These are phyloP conservation scores for Solanum neorickii DNA, from an alignment of 257 asterid genomes.

Conservation along the genomic window DNA sequence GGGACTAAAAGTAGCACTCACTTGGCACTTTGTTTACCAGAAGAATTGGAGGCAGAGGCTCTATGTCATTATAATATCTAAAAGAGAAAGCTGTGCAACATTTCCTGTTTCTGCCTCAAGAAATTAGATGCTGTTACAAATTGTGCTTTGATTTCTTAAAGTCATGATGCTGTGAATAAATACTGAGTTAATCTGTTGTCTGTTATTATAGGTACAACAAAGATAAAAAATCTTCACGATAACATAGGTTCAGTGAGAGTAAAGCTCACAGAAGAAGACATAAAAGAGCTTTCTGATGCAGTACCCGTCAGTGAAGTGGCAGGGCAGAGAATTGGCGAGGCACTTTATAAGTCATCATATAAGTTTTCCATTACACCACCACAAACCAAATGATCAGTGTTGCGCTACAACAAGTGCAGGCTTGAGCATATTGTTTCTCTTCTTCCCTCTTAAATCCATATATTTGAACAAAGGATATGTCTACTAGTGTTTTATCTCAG, in stretches of 20 bases:
- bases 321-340: constrained; percentile 19
- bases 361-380: constrained; percentile 39
- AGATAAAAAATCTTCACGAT: constrained; percentile 40
- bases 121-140: too few species aligned
- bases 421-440: background rate
- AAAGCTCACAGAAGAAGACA: constrained; percentile 33
- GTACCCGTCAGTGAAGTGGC: constrained; percentile 40
- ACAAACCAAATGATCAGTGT: constrained; percentile 1
- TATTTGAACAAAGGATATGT: background rate
- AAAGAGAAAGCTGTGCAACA: too few species aligned
- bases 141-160: too few species aligned
- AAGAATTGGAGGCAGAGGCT: too few species aligned
- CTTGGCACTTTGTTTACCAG: background rate
- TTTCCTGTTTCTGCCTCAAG: too few species aligned
- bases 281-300: constrained; percentile 32
- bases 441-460: background rate
- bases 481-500: background rate
- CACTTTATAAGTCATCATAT: constrained; percentile 13
- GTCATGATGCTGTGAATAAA: background rate
- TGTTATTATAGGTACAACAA: constrained; percentile 39
- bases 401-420: background rate
- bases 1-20: too few species aligned
- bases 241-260: constrained; percentile 40
- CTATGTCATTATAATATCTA: too few species aligned
- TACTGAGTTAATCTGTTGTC: background rate